Evolutionary conservation across 306 rosid genomes (phyloP).

Genomic region (Citrullus amarus): DNA sequence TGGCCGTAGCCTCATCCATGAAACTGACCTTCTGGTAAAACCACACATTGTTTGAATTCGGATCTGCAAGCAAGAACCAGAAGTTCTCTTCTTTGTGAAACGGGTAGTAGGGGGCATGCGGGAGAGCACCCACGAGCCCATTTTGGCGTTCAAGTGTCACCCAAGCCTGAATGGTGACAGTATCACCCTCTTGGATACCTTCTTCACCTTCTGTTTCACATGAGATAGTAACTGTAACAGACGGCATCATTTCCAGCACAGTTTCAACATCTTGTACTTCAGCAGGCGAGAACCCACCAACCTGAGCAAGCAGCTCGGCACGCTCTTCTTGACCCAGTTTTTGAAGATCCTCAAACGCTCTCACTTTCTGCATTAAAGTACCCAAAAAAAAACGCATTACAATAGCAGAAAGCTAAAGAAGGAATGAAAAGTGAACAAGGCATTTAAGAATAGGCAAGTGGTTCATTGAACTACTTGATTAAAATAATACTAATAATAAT

Average conservation of each 20-base stretch:
- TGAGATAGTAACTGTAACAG: conserved; percentile 47
- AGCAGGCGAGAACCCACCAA: conserved; percentile 55
- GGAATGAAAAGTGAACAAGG: not conserved
- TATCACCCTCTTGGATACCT: conserved; percentile 88
- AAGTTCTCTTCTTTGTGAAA: conserved; percentile 83
- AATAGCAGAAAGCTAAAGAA: not conserved
- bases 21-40: conserved; percentile 87
- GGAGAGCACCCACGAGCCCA: conserved; percentile 77
- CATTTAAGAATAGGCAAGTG: not conserved
- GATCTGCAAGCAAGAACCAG: conserved; percentile 84
- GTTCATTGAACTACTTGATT: not conserved
- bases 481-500: not conserved
- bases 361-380: conserved; percentile 52
- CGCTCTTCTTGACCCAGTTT: conserved; percentile 72
- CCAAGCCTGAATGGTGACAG: conserved; percentile 83
- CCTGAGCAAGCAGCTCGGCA: conserved; percentile 67
- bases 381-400: conserved; percentile 4
- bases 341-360: conserved; percentile 79
- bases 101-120: conserved; percentile 85
- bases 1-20: conserved; percentile 84
- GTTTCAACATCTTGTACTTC: conserved; percentile 76
- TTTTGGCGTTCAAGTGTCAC: conserved; percentile 56
- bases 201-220: conserved; percentile 98
- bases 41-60: conserved; percentile 71
- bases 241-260: conserved; percentile 79